A percentile compares a stretch with the other conserved stretches of the same genome.
These are phyloP conservation scores for Sordariomycetes sp. DNA, from an alignment of 2,329 filamentous ascomycete genomes.

Conservation along the genomic window DNA sequence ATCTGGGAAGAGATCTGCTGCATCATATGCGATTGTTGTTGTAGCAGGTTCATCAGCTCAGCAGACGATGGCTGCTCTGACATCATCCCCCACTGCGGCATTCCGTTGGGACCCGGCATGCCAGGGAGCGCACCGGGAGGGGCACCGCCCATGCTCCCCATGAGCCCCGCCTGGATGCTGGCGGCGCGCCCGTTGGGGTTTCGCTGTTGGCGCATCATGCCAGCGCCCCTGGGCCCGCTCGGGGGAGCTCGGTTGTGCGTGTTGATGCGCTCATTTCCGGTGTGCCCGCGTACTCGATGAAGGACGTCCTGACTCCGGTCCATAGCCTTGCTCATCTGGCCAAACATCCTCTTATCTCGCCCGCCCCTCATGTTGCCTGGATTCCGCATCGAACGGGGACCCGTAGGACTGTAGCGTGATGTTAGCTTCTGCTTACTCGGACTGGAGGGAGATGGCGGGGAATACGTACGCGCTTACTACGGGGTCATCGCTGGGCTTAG, in stretches of 20 bases:
- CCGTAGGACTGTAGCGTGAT: slow-evolving; percentile 57
- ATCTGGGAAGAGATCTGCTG: slow-evolving; percentile 55
- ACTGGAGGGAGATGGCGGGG: neutral
- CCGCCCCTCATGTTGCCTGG: slow-evolving; percentile 26
- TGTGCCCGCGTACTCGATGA: slow-evolving; percentile 63
- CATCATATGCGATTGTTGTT: slow-evolving; percentile 83
- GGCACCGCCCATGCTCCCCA: slow-evolving; percentile 22
- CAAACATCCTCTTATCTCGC: slow-evolving; percentile 71
- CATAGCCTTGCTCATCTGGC: slow-evolving; percentile 64
- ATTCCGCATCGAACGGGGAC: slow-evolving; percentile 81
- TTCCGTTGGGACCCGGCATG: slow-evolving; percentile 19
- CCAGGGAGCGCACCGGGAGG: slow-evolving; percentile 20
- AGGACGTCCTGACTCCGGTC: slow-evolving; percentile 67
- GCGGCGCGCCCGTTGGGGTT: slow-evolving; percentile 36
- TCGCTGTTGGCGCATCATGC: slow-evolving; percentile 11
- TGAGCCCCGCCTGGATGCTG: slow-evolving; percentile 34
- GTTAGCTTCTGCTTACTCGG: neutral
- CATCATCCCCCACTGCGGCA: slow-evolving; percentile 32
- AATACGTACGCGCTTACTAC: slow-evolving; percentile 46
- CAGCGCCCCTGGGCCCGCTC: slow-evolving; percentile 51
- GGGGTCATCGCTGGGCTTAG: slow-evolving; percentile 8
- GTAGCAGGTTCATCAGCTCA: slow-evolving; percentile 61
- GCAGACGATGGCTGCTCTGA: slow-evolving; percentile 27
- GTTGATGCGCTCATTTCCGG: slow-evolving; percentile 69
- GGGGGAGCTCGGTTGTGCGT: slow-evolving; percentile 58